A percentile compares a stretch with the other conserved stretches of the same genome.
Evolutionary conservation across 2,329 filamentous ascomycete species (phyloP).

Genomic region (Cordyceps javanica): DNA sequence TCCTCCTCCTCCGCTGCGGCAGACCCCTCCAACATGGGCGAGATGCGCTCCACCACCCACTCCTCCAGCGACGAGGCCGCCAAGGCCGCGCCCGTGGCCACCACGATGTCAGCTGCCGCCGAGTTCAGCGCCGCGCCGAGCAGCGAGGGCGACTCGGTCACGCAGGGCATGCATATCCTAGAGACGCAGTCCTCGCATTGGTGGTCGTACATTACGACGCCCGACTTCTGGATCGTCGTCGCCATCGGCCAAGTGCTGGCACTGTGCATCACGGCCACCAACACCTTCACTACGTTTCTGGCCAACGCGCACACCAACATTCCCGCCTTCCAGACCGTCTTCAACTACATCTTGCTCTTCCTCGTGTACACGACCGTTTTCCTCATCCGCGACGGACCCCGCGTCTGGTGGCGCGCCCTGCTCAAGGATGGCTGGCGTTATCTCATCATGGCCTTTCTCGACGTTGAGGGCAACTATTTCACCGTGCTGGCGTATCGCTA

Average conservation of each 20-base stretch:
- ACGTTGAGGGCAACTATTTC: constrained; percentile 97
- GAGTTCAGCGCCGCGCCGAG: not conserved
- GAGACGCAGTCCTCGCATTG: constrained; percentile 49
- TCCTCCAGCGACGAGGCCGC: constrained; percentile 17
- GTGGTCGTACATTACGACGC: constrained; percentile 73
- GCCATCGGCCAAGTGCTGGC: constrained; percentile 76
- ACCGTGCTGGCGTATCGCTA: constrained; percentile 89
- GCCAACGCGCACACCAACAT: constrained; percentile 63
- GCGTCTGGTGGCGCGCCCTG: constrained; percentile 59
- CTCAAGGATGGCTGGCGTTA: constrained; percentile 83
- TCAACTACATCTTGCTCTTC: constrained; percentile 85
- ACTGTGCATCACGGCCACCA: constrained; percentile 86
- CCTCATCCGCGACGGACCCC: constrained; percentile 71
- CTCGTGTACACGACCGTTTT: constrained; percentile 76
- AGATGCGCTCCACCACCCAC: not conserved
- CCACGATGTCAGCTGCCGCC: constrained; percentile 11
- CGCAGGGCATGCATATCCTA: constrained; percentile 47
- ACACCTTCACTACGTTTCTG: constrained; percentile 81
- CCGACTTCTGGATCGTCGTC: constrained; percentile 83
- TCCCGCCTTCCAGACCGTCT: constrained; percentile 90
- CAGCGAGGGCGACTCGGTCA: constrained; percentile 31
- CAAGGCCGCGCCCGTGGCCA: constrained; percentile 13
- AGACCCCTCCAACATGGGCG: not conserved
- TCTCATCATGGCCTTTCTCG: constrained; percentile 83
- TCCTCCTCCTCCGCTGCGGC: not conserved